Evolutionary conservation across 1,284 basidiomycete genomes (phyloP), one percentile per base, ranked within the genome.

Genomic region (Puccinia horiana): DNA sequence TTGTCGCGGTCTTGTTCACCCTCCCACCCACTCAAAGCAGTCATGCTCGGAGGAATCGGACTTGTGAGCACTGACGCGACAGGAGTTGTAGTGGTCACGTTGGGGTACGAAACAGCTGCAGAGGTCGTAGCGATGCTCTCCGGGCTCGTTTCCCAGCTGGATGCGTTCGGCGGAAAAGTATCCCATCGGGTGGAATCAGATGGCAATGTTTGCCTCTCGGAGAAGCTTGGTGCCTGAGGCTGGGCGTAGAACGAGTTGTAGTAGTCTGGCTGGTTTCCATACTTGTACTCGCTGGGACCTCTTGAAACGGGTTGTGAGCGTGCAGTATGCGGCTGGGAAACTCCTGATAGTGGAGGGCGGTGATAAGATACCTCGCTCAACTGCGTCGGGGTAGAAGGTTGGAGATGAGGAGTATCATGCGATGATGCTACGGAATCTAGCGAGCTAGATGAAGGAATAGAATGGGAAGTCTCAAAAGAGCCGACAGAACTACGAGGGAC

Each of bases 401-500:
- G 79, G 35, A 81, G 69, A 49, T 73, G 79, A 52, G 79, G 69
- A 4, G 56, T 74, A 44, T 81, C 79, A 18, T 75, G 37, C 8
- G 79, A 75, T 40, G 79, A 81, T 23, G 56, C 42, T 9, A 44
- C 56, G 12, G 79, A 81, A 8, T 81, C 79, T 14, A 75, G 44
- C 29, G 79, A 81, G 58, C 40, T 81, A 44, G 79, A 58, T 29
- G 79, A 81, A 40, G 69, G 79, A 16, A 81, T 44, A 6, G 79
- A 74, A 37, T 49, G 42, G 2, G 76, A 65, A 44, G 69, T 65
- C 16, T 73, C 69, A 26, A 75, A 75, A 47, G 69, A 73, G 42
- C 26, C 56, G 61, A 73, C 58, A 49, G 79, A 65, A 26, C 32
- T 56, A 35, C 79, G 79, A 0, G 79, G 69, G 16, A 75, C 20